Percentiles rank a stretch among this genome's conserved stretches.
Conservation (phyloP, 805 yeast genomes). For the Yamadazyma nakazawae region DNA sequence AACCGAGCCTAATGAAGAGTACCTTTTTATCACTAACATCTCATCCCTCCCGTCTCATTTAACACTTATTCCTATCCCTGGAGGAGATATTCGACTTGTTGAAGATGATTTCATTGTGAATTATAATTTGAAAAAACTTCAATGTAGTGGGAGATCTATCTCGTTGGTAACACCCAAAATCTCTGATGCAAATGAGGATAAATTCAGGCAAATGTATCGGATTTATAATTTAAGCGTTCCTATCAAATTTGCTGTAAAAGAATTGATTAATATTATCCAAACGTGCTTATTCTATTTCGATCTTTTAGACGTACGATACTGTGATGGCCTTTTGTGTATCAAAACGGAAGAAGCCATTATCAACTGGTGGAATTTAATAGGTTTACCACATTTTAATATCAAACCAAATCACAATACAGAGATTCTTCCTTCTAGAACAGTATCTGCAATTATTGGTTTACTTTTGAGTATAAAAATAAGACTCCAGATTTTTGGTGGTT, state of each 20-base stretch:
- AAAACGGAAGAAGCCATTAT: conserved; percentile 68
- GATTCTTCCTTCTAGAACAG: conserved; percentile 59
- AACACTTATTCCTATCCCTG: conserved; percentile 65
- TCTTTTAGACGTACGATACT: conserved; percentile 60
- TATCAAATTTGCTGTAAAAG: conserved; percentile 63
- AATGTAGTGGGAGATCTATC: conserved; percentile 85
- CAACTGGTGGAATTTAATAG: conserved; percentile 82
- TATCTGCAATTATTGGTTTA: conserved; percentile 78
- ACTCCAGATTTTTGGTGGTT: conserved; percentile 33
- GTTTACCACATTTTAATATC: conserved; percentile 44
- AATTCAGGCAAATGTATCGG: conserved; percentile 72
- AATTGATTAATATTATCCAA: conserved; percentile 72
- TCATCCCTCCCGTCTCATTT: conserved; percentile 74
- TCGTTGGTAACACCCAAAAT: conserved; percentile 63
- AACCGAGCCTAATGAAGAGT: conserved; percentile 16
- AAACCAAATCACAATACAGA: conserved; percentile 51
- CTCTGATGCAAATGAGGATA: conserved; percentile 74
- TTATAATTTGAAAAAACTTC: conserved; percentile 68
- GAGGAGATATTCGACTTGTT: conserved; percentile 50
- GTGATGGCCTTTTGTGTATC: conserved; percentile 84
- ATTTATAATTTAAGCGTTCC: conserved; percentile 51
- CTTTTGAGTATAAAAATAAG: conserved; percentile 68
- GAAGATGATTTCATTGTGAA: conserved; percentile 66
- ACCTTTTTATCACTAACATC: conserved; percentile 76
- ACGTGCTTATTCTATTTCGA: conserved; percentile 75